phyloP scores from a whole-genome alignment of 2,329 filamentous ascomycete genomes.

The Talaromyces funiculosus region DNA sequence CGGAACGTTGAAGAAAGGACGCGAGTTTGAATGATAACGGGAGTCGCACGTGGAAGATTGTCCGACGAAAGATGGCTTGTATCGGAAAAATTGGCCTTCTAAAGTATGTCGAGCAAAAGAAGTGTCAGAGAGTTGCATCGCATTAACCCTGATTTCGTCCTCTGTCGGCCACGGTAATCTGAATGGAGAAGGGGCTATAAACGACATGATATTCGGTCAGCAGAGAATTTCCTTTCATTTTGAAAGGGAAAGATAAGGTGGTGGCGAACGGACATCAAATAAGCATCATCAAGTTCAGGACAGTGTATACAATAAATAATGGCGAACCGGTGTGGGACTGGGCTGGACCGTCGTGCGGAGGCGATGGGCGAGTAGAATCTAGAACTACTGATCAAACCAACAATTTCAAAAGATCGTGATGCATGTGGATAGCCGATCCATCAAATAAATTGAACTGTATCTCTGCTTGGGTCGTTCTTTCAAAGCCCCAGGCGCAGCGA shows the following conservation, averaged over 20 bases:
- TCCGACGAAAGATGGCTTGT: conserved; percentile 21
- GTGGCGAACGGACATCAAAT: conserved; percentile 8
- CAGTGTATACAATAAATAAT: not conserved
- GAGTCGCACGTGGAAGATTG: conserved; percentile 16
- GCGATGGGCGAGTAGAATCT: not conserved
- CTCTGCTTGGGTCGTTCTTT: not conserved
- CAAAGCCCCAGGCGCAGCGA: not conserved
- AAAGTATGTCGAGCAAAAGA: conserved; percentile 28
- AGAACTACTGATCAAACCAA: conserved; percentile 6
- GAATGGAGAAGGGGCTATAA: conserved; percentile 8
- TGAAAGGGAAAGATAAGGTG: not conserved
- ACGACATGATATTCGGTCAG: conserved; percentile 9
- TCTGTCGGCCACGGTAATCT: conserved; percentile 7
- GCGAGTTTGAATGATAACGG: conserved; percentile 20
- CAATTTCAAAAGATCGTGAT: not conserved
- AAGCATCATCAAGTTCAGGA: conserved; percentile 8
- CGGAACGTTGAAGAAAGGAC: conserved; percentile 21
- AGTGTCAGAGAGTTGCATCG: conserved; percentile 34
- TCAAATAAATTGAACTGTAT: not conserved
- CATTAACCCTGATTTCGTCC: conserved; percentile 18
- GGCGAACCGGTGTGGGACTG: not conserved
- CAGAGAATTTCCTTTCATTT: not conserved
- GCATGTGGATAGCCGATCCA: conserved; percentile 6
- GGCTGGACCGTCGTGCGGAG: conserved; percentile 1
- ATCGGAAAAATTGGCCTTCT: conserved; percentile 19